A percentile compares a stretch with the other conserved stretches of the same genome.
phyloP scores from a whole-genome alignment of 306 rosid genomes.

The Ceratonia siliqua region DNA sequence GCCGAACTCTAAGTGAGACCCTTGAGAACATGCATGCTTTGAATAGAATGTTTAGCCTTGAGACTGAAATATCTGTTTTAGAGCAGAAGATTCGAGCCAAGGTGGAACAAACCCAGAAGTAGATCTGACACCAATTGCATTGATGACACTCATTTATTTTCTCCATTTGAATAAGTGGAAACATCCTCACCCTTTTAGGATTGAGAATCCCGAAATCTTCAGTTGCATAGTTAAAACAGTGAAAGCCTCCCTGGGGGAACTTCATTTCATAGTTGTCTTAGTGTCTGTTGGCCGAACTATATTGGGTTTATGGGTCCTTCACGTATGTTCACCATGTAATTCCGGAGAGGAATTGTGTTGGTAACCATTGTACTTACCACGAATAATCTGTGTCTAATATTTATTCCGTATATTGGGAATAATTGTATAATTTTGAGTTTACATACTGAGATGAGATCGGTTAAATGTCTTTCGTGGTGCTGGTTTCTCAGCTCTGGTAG shows the following conservation, averaged over 20 bases:
- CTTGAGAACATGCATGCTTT: slow-evolving; percentile 98
- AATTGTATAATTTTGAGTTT: slow-evolving; percentile 40
- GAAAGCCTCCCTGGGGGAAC: slow-evolving; percentile 35
- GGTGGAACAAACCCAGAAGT: slow-evolving; percentile 88
- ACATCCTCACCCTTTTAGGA: slow-evolving; percentile 44
- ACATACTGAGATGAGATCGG: slow-evolving; percentile 19
- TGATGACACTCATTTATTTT: slow-evolving; percentile 44
- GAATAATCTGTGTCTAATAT: slow-evolving; percentile 22
- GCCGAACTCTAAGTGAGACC: slow-evolving; percentile 84
- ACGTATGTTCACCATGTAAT: slow-evolving; percentile 25
- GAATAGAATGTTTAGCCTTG: slow-evolving; percentile 97
- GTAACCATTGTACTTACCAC: slow-evolving; percentile 40
- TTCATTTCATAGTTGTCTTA: slow-evolving; percentile 44
- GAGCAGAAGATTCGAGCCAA: slow-evolving; percentile 95
- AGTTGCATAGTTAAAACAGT: slow-evolving; percentile 37
- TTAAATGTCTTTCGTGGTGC: background rate
- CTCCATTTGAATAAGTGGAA: slow-evolving; percentile 53
- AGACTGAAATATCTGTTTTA: slow-evolving; percentile 81
- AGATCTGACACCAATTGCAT: slow-evolving; percentile 37
- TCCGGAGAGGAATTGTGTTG: slow-evolving; percentile 36
- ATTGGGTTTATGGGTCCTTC: slow-evolving; percentile 39
- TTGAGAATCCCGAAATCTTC: slow-evolving; percentile 41
- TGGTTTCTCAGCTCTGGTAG: slow-evolving; percentile 5
- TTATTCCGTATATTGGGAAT: slow-evolving; percentile 20
- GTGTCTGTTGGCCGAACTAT: slow-evolving; percentile 34